Percentiles rank a stretch among this genome's conserved stretches.
Conservation (phyloP, 1,139 yeast species). For the Blastobotrys persicus region DNA sequence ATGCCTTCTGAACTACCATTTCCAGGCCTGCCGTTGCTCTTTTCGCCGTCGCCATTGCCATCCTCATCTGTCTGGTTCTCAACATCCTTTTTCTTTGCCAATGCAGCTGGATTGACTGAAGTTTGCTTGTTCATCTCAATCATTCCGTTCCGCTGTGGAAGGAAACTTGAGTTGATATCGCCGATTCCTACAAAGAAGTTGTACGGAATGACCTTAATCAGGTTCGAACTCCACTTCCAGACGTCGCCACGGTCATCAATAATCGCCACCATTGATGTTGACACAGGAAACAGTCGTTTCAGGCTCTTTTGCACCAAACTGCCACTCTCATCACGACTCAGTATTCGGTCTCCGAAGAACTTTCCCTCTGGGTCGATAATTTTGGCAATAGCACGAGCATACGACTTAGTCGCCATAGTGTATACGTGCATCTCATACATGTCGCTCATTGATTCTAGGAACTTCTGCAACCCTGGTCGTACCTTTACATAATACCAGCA, state of each 20-base stretch:
- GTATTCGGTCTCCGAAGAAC: conserved; percentile 85
- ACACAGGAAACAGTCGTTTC: conserved; percentile 88
- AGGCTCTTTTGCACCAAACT: conserved; percentile 85
- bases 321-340: conserved; percentile 94
- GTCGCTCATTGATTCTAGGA: conserved; percentile 60
- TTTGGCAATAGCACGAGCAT: conserved; percentile 85
- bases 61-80: conserved; percentile 5
- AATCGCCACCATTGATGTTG: conserved; percentile 92
- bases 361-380: conserved; percentile 87
- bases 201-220: conserved; percentile 90
- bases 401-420: conserved; percentile 98
- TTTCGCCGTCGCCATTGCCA: background rate
- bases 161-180: conserved; percentile 88
- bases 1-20: background rate
- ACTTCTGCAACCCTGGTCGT: conserved; percentile 80
- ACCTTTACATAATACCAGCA: conserved; percentile 92
- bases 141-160: conserved; percentile 73
- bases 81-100: conserved; percentile 14
- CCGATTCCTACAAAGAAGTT: conserved; percentile 97
- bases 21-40: background rate
- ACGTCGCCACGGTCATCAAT: conserved; percentile 98
- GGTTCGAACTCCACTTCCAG: conserved; percentile 95
- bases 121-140: conserved; percentile 16
- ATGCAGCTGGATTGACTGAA: conserved; percentile 9
- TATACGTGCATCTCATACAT: conserved; percentile 89